Evolutionary conservation across 2,329 filamentous ascomycete species (phyloP).

Genomic region (Colletotrichum lini): DNA sequence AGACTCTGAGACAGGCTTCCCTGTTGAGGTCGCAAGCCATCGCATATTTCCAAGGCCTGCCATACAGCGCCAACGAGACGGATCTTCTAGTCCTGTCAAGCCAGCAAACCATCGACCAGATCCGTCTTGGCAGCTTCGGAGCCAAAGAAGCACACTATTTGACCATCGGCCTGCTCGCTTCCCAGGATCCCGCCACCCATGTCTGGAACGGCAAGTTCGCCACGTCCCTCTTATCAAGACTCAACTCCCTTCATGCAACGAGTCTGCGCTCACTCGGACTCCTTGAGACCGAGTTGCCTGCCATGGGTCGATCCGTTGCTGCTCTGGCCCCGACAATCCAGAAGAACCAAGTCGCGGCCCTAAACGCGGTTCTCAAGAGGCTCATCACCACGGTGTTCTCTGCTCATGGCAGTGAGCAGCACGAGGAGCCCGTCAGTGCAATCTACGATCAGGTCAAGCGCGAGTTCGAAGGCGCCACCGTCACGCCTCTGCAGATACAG

Average conservation of each 20-base stretch:
- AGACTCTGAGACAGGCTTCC: slow-evolving; percentile 67
- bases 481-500: slow-evolving; percentile 15
- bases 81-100: slow-evolving; percentile 66
- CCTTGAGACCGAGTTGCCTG: slow-evolving; percentile 75
- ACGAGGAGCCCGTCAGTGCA: background rate
- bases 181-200: slow-evolving; percentile 37
- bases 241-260: slow-evolving; percentile 66
- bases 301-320: slow-evolving; percentile 70
- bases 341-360: slow-evolving; percentile 63
- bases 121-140: slow-evolving; percentile 52
- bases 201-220: slow-evolving; percentile 58
- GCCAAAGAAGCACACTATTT: slow-evolving; percentile 31
- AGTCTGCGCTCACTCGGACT: slow-evolving; percentile 73
- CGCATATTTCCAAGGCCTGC: slow-evolving; percentile 1
- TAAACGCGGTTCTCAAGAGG: slow-evolving; percentile 64
- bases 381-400: slow-evolving; percentile 60
- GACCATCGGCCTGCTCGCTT: slow-evolving; percentile 36
- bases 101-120: slow-evolving; percentile 58
- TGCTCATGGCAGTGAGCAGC: slow-evolving; percentile 53
- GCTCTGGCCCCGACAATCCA: slow-evolving; percentile 64
- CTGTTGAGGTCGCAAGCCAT: slow-evolving; percentile 55
- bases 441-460: slow-evolving; percentile 19
- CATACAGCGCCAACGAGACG: slow-evolving; percentile 43
- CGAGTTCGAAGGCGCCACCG: slow-evolving; percentile 4
- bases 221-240: slow-evolving; percentile 67